Evolutionary conservation across 257 asterid genomes (phyloP).

Genomic region (Fraxinus cuspidata): DNA sequence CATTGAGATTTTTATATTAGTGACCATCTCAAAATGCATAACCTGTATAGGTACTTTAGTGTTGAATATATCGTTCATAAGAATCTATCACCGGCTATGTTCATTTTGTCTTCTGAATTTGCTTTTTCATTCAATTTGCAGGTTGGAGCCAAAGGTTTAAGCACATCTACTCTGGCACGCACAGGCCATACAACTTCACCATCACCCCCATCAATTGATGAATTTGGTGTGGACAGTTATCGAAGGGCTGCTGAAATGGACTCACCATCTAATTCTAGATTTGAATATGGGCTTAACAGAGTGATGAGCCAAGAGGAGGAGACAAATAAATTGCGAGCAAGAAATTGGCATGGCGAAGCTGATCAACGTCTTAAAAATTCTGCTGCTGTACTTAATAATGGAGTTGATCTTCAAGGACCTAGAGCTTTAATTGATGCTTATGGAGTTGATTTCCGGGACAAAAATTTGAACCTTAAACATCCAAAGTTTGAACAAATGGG

Average conservation of each 20-base stretch:
- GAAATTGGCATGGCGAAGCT: slow-evolving; percentile 50
- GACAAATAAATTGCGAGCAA: slow-evolving; percentile 52
- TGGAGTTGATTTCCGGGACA: slow-evolving; percentile 83
- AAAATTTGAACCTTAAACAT: slow-evolving; percentile 43
- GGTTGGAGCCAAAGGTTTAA: slow-evolving; percentile 63
- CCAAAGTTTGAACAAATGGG: slow-evolving; percentile 43
- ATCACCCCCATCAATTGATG: slow-evolving; percentile 57
- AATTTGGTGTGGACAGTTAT: slow-evolving; percentile 48
- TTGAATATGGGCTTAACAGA: slow-evolving; percentile 52
- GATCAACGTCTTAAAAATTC: slow-evolving; percentile 54
- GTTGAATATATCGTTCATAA: slow-evolving; percentile 15
- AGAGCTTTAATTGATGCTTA: slow-evolving; percentile 95
- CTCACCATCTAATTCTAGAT: slow-evolving; percentile 59
- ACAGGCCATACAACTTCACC: slow-evolving; percentile 20
- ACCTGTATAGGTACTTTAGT: slow-evolving; percentile 23
- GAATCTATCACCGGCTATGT: slow-evolving; percentile 11
- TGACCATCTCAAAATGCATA: not conserved
- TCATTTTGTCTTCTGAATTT: slow-evolving; percentile 29
- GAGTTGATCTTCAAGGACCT: slow-evolving; percentile 73
- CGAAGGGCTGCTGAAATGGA: slow-evolving; percentile 49
- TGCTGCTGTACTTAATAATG: slow-evolving; percentile 48
- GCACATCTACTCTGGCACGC: slow-evolving; percentile 12
- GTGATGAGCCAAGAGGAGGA: slow-evolving; percentile 49
- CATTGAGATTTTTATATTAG: not conserved
- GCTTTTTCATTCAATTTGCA: slow-evolving; percentile 47